A percentile compares a stretch with the other conserved stretches of the same genome.
Conservation (phyloP, 2,329 filamentous ascomycete genomes). For the Thyridium curvatum region DNA sequence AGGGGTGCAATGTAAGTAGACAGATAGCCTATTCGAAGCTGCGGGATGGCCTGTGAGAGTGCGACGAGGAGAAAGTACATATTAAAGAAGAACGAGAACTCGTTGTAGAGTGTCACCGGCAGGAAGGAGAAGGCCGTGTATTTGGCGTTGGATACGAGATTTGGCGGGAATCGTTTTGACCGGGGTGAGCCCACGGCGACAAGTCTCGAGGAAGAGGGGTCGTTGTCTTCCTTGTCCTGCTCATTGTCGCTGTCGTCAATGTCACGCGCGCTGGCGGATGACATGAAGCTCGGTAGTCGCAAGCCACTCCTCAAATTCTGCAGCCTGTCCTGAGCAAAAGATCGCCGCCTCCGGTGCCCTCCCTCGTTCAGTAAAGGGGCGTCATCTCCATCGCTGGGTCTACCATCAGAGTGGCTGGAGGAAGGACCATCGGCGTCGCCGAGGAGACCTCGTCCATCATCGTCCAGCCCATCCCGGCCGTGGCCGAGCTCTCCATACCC, state of each 20-base stretch:
- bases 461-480: slow-evolving; percentile 49
- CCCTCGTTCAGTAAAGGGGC: slow-evolving; percentile 60
- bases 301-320: slow-evolving; percentile 42
- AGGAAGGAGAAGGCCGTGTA: slow-evolving; percentile 94
- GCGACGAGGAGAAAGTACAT: slow-evolving; percentile 97
- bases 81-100: slow-evolving; percentile 99
- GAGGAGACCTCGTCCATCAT: slow-evolving; percentile 63
- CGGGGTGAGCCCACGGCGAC: slow-evolving; percentile 73
- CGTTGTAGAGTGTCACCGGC: slow-evolving; percentile 91
- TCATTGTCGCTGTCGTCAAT: slow-evolving; percentile 35
- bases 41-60: slow-evolving; percentile 84
- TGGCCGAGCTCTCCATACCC: slow-evolving; percentile 56
- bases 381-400: slow-evolving; percentile 60
- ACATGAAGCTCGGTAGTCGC: slow-evolving; percentile 64
- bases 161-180: slow-evolving; percentile 73
- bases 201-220: slow-evolving; percentile 65
- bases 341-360: slow-evolving; percentile 22
- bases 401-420: slow-evolving; percentile 53
- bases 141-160: slow-evolving; percentile 93
- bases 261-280: slow-evolving; percentile 25
- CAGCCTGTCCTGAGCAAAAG: slow-evolving; percentile 32
- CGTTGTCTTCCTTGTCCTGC: slow-evolving; percentile 46
- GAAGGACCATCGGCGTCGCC: slow-evolving; percentile 52
- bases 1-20: slow-evolving; percentile 91
- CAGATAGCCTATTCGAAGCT: slow-evolving; percentile 86